A percentile compares a stretch with the other conserved stretches of the same genome.
These are phyloP conservation scores for Clarireedia monteithiana DNA, from an alignment of 2,329 filamentous ascomycete genomes.

Conservation along the genomic window DNA sequence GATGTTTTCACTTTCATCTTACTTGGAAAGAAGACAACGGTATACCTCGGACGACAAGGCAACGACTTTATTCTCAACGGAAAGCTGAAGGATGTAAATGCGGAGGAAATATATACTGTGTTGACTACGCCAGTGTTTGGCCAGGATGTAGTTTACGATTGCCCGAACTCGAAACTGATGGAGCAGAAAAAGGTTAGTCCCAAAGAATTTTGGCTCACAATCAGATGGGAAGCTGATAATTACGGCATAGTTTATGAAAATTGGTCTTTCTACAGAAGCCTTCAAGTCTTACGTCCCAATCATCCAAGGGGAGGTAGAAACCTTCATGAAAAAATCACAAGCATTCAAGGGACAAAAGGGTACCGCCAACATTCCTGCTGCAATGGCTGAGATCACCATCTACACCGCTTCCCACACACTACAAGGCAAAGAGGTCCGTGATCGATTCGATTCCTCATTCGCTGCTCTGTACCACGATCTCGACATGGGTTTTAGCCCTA, in stretches of 20 bases:
- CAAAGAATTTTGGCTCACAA: background rate
- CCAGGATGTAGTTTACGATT: constrained; percentile 82
- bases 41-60: constrained; percentile 71
- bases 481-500: constrained; percentile 80
- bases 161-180: constrained; percentile 87
- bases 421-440: constrained; percentile 76
- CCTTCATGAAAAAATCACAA: constrained; percentile 62
- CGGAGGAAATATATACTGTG: constrained; percentile 82
- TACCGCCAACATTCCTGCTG: constrained; percentile 62
- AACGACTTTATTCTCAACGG: constrained; percentile 91
- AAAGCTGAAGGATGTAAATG: constrained; percentile 82
- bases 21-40: constrained; percentile 82
- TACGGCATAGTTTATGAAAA: constrained; percentile 62
- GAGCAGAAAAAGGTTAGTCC: constrained; percentile 79
- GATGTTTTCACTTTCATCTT: constrained; percentile 86
- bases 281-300: constrained; percentile 71
- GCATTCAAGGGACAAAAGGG: constrained; percentile 62
- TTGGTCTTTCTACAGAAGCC: constrained; percentile 66
- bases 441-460: constrained; percentile 71
- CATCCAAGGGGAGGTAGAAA: constrained; percentile 65
- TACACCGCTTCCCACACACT: constrained; percentile 82
- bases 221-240: constrained; percentile 12
- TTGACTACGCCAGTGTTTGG: constrained; percentile 70
- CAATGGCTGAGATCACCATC: constrained; percentile 80
- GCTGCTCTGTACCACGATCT: constrained; percentile 81